Evolutionary conservation across 352 stramenopile species (phyloP).

Genomic region (Phytophthora aleatoria): DNA sequence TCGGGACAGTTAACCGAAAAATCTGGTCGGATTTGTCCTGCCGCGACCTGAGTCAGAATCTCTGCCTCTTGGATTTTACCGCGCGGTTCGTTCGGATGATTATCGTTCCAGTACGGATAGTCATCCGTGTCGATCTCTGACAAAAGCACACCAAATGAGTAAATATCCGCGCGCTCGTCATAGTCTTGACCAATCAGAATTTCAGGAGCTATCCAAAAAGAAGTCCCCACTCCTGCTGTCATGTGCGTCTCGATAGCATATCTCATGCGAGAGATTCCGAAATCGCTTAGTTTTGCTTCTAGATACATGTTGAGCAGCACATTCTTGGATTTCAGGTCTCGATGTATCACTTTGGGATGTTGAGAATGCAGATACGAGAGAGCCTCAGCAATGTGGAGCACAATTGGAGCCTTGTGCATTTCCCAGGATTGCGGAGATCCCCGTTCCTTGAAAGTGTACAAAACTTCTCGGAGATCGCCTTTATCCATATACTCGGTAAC

Average conservation of each 20-base stretch:
- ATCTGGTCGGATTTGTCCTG: slow-evolving; percentile 39
- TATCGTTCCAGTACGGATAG: slow-evolving; percentile 59
- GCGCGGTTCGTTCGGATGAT: slow-evolving; percentile 29
- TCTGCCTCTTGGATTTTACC: slow-evolving; percentile 51
- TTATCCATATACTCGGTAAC: slow-evolving; percentile 74
- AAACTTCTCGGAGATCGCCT: slow-evolving; percentile 59
- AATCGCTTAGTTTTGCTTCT: slow-evolving; percentile 73
- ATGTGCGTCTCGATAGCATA: slow-evolving; percentile 56
- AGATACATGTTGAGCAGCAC: slow-evolving; percentile 45
- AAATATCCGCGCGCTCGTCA: slow-evolving; percentile 56
- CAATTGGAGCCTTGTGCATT: slow-evolving; percentile 50
- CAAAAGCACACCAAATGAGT: slow-evolving; percentile 54
- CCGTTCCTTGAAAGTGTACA: slow-evolving; percentile 47
- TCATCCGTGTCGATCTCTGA: slow-evolving; percentile 58
- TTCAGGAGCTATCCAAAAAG: slow-evolving; percentile 74
- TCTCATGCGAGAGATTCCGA: slow-evolving; percentile 58
- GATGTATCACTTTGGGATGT: slow-evolving; percentile 56
- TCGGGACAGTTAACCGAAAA: slow-evolving; percentile 51
- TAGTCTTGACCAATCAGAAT: slow-evolving; percentile 53
- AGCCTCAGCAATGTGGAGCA: slow-evolving; percentile 59
- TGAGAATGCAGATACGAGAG: slow-evolving; percentile 65
- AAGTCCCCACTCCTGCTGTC: slow-evolving; percentile 49
- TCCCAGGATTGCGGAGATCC: slow-evolving; percentile 43
- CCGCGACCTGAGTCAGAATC: slow-evolving; percentile 54
- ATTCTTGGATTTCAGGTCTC: slow-evolving; percentile 54